Percentiles rank a stretch among this genome's conserved stretches.
phyloP scores from a whole-genome alignment of 345 rosid genomes.

The Cardamine occulta region DNA sequence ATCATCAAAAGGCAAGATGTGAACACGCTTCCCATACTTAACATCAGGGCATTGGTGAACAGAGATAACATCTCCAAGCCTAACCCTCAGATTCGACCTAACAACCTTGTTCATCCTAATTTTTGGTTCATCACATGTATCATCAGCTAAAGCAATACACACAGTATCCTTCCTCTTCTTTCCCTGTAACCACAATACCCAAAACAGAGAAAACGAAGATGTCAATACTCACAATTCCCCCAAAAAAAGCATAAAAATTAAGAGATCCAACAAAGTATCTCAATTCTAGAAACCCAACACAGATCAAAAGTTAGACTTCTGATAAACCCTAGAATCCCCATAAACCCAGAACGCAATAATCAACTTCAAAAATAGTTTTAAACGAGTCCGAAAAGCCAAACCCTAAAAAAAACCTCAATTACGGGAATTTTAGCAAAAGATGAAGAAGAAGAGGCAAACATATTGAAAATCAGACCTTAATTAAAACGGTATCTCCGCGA shows the following conservation, averaged over 20 bases:
- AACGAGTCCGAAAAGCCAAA: neutral
- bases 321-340: neutral
- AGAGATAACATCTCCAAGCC: conserved; percentile 73
- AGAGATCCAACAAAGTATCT: neutral
- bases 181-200: conserved; percentile 44
- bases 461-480: conserved; percentile 52
- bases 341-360: neutral
- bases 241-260: neutral
- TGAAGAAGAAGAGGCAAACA: neutral
- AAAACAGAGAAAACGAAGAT: neutral
- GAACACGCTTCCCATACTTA: conserved; percentile 70
- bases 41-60: conserved; percentile 76
- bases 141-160: conserved; percentile 75
- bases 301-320: neutral
- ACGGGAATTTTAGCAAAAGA: neutral
- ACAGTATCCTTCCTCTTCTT: conserved; percentile 72
- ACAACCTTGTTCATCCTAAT: conserved; percentile 78
- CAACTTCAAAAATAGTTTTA: neutral
- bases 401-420: neutral
- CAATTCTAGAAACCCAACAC: neutral
- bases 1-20: conserved; percentile 70
- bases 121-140: conserved; percentile 57
- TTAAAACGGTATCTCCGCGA: conserved; percentile 71
- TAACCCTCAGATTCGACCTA: conserved; percentile 65
- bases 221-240: conserved; percentile 10